Percentiles rank a stretch among this genome's conserved stretches.
Conservation (phyloP, 2,329 filamentous ascomycete species). For the Cercospora canescens region DNA sequence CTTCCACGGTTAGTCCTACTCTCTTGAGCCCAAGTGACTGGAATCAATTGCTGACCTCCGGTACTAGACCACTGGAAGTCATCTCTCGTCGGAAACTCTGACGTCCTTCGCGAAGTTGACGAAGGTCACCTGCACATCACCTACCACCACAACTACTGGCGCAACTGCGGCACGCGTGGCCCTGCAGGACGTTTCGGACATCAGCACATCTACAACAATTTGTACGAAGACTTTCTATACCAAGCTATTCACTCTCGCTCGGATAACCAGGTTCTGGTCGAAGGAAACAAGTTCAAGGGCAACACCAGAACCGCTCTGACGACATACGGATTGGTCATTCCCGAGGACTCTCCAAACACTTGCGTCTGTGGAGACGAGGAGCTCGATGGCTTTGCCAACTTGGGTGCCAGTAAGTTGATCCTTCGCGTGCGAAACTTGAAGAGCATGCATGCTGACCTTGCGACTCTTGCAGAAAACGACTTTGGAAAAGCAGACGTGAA, state of each 20-base stretch:
- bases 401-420: conserved; percentile 50
- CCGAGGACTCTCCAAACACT: conserved; percentile 56
- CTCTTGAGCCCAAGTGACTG: too few relatives aligned
- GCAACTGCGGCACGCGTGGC: conserved; percentile 48
- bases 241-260: conserved; percentile 53
- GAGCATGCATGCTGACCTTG: background rate
- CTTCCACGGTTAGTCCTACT: conserved; percentile 38
- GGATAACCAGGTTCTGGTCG: conserved; percentile 52
- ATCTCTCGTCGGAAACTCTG: conserved; percentile 47
- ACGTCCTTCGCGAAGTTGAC: conserved; percentile 43
- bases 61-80: conserved; percentile 45
- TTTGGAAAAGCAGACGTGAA: conserved; percentile 52
- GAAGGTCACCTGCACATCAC: conserved; percentile 49
- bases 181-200: conserved; percentile 53
- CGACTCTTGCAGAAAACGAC: conserved; percentile 43
- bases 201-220: conserved; percentile 53
- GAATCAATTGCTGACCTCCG: background rate
- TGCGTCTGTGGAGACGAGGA: conserved; percentile 55
- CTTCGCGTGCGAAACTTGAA: background rate
- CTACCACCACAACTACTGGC: conserved; percentile 55
- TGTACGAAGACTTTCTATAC: conserved; percentile 50
- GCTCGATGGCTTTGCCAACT: conserved; percentile 56
- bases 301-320: conserved; percentile 52
- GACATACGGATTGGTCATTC: conserved; percentile 58
- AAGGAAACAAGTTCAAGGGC: conserved; percentile 51